Conservation (phyloP, 805 yeast genomes). For the Myxozyma melibiosi region DNA sequence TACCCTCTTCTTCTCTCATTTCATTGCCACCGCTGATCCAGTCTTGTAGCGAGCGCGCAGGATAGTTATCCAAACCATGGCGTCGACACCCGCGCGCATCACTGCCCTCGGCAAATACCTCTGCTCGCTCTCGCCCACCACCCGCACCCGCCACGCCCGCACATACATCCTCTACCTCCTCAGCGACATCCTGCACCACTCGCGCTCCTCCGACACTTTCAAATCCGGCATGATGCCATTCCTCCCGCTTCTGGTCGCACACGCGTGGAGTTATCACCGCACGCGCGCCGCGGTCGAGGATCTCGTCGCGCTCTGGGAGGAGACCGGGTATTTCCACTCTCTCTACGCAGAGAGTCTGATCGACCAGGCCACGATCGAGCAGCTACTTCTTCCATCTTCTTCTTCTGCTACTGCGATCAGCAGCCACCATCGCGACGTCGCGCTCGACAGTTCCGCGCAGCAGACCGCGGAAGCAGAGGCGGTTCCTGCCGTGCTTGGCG, state of each 20-base stretch:
- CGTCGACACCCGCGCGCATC: background rate
- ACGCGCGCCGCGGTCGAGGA: slow-evolving; percentile 7
- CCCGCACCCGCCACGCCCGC: slow-evolving; percentile 12
- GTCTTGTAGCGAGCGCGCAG: background rate
- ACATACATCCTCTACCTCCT: slow-evolving; percentile 28
- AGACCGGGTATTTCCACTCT: slow-evolving; percentile 6
- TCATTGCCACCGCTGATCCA: background rate
- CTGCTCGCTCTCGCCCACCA: slow-evolving; percentile 3
- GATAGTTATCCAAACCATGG: slow-evolving; percentile 6
- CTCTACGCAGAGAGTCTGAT: slow-evolving; percentile 1
- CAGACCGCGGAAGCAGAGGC: background rate
- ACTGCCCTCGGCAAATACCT: slow-evolving; percentile 25
- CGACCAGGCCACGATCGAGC: slow-evolving; percentile 3
- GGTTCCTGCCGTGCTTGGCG: slow-evolving; percentile 25
- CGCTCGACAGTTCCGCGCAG: no score
- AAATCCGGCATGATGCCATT: slow-evolving; percentile 8
- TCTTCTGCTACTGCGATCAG: no score
- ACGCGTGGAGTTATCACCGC: slow-evolving; percentile 17
- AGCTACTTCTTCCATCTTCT: background rate
- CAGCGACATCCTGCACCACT: slow-evolving; percentile 27
- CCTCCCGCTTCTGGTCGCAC: slow-evolving; percentile 17
- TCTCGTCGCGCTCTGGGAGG: slow-evolving; percentile 27
- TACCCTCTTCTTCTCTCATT: background rate
- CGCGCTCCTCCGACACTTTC: background rate
- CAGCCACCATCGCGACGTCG: background rate